phyloP scores from a whole-genome alignment of 192 early-diverging fungal genomes.

The Entomortierella lignicola region DNA sequence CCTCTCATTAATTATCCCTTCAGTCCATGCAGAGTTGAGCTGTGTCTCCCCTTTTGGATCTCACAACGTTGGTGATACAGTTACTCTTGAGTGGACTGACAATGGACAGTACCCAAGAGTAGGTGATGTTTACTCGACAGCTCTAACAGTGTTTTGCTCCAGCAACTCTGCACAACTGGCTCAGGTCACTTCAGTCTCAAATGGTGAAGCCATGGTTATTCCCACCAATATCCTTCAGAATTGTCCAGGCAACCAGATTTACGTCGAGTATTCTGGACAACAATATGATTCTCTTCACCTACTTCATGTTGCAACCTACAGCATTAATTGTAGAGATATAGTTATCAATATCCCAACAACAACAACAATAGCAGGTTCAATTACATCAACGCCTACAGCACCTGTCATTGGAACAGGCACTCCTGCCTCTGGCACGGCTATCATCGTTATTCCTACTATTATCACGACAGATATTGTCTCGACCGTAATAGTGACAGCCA shows the following conservation, averaged over 20 bases:
- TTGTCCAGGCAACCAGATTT: slow-evolving; percentile 4
- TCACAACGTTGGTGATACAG: neutral
- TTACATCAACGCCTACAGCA: neutral
- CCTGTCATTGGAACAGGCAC: no score
- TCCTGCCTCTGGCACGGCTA: neutral
- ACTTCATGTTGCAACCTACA: neutral
- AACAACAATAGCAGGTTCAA: neutral
- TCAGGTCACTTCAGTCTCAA: neutral
- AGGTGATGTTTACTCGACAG: slow-evolving; percentile 15
- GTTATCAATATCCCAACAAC: neutral
- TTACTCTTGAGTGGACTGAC: slow-evolving; percentile 3
- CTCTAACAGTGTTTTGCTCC: slow-evolving; percentile 8
- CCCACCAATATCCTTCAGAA: neutral
- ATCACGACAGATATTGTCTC: neutral
- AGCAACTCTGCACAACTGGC: neutral
- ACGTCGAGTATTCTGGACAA: slow-evolving; percentile 6
- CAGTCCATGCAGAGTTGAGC: slow-evolving; percentile 5
- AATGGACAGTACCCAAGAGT: slow-evolving; percentile 10
- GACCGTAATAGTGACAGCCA: no score
- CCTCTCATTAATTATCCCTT: neutral
- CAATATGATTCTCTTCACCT: slow-evolving; percentile 5
- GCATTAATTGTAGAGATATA: neutral
- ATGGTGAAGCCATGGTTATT: slow-evolving; percentile 16
- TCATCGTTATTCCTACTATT: neutral
- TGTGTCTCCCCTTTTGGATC: slow-evolving; percentile 12